phyloP scores from a whole-genome alignment of 345 rosid genomes.

The Microcos paniculata region DNA sequence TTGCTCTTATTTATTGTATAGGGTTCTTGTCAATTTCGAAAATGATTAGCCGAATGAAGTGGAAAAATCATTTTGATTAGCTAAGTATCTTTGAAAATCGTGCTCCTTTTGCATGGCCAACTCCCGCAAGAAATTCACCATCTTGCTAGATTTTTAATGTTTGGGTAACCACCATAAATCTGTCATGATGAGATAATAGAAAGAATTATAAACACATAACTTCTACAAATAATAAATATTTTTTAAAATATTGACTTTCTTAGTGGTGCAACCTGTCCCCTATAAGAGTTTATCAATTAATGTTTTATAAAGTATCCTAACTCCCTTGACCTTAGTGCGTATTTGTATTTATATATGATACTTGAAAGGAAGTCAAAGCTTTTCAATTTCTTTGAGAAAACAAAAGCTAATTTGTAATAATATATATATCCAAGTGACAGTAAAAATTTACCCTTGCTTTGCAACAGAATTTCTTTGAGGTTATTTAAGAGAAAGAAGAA shows the following conservation, averaged over 20 bases:
- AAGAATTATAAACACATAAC: neutral
- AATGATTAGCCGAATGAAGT: neutral
- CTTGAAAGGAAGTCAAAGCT: neutral
- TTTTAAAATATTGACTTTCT: neutral
- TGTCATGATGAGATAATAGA: neutral
- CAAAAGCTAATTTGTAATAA: too few species aligned
- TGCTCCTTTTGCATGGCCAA: neutral
- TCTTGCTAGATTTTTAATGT: neutral
- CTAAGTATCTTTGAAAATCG: slow-evolving; percentile 12
- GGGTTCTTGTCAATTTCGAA: neutral
- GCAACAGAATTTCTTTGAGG: too few species aligned
- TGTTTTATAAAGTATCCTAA: neutral
- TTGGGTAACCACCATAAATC: neutral
- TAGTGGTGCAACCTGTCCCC: neutral
- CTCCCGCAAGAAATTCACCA: neutral
- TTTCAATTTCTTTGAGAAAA: neutral
- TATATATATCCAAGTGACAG: too few species aligned
- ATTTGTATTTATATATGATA: neutral
- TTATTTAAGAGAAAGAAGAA: too few species aligned
- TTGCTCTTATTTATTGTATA: neutral
- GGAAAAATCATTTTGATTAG: neutral
- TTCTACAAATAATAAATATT: neutral
- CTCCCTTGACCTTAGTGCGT: slow-evolving; percentile 7
- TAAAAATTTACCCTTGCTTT: neutral
- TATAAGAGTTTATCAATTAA: neutral